These are phyloP conservation scores for Berberis thunbergii DNA, from an alignment of 164 flowering plant genomes.

Conservation along the genomic window DNA sequence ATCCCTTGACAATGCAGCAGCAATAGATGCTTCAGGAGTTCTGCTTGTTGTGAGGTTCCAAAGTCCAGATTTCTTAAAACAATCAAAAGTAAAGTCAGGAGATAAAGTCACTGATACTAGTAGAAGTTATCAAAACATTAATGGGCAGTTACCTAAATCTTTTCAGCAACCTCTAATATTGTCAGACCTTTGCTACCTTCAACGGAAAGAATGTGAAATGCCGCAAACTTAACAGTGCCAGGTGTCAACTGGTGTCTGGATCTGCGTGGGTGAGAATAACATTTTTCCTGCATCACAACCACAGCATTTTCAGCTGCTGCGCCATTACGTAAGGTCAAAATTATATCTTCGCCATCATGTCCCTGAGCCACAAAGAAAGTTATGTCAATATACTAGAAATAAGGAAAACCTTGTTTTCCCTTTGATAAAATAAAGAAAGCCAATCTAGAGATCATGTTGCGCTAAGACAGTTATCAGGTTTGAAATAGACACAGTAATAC, in stretches of 20 bases:
- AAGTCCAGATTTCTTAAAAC: constrained; percentile 75
- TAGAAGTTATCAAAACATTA: not conserved
- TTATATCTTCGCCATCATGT: constrained; percentile 54
- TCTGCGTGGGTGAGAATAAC: constrained; percentile 56
- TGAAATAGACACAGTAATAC: no score
- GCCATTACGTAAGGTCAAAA: constrained; percentile 71
- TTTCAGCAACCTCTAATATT: constrained; percentile 78
- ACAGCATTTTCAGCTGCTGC: constrained; percentile 81
- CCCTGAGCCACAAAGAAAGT: constrained; percentile 40
- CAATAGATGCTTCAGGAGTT: constrained; percentile 94
- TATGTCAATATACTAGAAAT: not conserved
- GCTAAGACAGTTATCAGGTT: no score
- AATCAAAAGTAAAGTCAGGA: constrained; percentile 11
- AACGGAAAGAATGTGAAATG: constrained; percentile 83
- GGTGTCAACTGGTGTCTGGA: constrained; percentile 94
- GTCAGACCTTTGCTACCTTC: constrained; percentile 76
- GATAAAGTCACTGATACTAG: not conserved
- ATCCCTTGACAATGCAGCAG: constrained; percentile 92
- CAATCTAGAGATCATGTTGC: no score
- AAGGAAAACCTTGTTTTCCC: no score
- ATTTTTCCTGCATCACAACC: constrained; percentile 78
- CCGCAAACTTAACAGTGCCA: constrained; percentile 94
- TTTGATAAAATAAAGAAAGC: no score
- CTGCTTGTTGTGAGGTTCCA: constrained; percentile 91
- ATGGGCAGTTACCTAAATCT: constrained; percentile 59